Evolutionary conservation across 495 filamentous ascomycete species (phyloP).

Genomic region (Neurospora sp.): DNA sequence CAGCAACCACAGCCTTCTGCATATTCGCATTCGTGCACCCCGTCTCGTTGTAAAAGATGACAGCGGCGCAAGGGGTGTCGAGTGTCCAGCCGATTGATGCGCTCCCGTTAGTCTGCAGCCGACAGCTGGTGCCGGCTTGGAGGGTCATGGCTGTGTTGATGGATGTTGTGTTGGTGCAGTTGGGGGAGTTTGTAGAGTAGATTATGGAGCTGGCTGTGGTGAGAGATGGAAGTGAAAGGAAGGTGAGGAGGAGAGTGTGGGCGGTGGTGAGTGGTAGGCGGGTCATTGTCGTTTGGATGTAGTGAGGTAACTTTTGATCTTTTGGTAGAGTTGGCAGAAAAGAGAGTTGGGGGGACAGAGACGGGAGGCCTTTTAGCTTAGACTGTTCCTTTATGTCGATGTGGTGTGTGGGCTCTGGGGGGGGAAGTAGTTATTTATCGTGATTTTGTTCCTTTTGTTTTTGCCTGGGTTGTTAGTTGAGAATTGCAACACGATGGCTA

Average conservation of each 20-base stretch:
- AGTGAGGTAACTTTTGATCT: background rate
- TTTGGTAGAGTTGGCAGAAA: background rate
- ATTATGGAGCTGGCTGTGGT: background rate
- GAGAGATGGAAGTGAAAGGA: background rate
- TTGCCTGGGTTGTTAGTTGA: too few relatives aligned
- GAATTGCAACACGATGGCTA: too few relatives aligned
- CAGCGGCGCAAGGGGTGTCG: background rate
- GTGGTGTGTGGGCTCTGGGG: background rate
- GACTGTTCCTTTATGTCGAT: background rate
- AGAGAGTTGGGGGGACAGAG: background rate
- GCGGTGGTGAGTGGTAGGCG: background rate
- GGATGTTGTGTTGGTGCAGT: background rate
- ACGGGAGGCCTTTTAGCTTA: background rate
- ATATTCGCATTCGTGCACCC: background rate
- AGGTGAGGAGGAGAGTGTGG: background rate
- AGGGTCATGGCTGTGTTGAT: background rate
- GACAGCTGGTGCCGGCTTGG: background rate
- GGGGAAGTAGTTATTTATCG: background rate
- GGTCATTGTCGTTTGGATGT: background rate
- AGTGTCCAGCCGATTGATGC: background rate
- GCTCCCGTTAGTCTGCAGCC: background rate
- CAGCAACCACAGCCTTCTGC: background rate
- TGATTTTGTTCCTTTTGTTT: too few relatives aligned
- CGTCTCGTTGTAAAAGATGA: background rate
- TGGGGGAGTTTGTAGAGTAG: background rate